phyloP scores from a whole-genome alignment of 2,329 filamentous ascomycete species.

The Coniosporium tulheliwenetii region DNA sequence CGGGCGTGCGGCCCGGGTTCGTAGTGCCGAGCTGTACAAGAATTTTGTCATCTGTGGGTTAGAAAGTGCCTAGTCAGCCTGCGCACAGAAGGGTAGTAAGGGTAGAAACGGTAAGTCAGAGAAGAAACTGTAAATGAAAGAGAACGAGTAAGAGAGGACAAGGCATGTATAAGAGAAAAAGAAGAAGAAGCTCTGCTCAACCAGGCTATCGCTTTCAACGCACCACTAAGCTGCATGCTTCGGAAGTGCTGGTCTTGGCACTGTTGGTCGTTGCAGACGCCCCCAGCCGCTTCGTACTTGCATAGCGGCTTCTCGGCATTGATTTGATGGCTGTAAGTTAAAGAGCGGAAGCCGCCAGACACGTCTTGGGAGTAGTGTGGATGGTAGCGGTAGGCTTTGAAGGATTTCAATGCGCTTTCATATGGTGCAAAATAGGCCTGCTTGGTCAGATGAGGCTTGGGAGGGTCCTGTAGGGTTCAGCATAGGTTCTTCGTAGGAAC shows the following conservation, averaged over 20 bases:
- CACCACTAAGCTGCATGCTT: conserved; percentile 58
- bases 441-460: conserved; percentile 1
- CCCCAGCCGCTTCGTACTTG: conserved; percentile 54
- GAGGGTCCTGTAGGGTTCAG: background rate
- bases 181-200: background rate
- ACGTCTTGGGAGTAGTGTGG: conserved; percentile 56
- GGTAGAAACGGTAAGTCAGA: background rate
- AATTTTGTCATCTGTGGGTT: conserved; percentile 50
- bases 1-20: conserved; percentile 43
- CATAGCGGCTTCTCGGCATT: conserved; percentile 61
- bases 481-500: no score
- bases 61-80: conserved; percentile 19
- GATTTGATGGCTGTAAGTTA: conserved; percentile 89
- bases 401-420: conserved; percentile 64
- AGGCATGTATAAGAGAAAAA: background rate
- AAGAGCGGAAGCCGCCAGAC: conserved; percentile 63
- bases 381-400: conserved; percentile 84
- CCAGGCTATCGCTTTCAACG: conserved; percentile 28
- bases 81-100: conserved; percentile 7
- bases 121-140: background rate
- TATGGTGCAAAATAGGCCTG: conserved; percentile 44
- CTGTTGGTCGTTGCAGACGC: conserved; percentile 55
- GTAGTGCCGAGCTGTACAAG: conserved; percentile 55
- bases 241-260: conserved; percentile 74
- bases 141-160: background rate